These are phyloP conservation scores for Acer campestre DNA, from an alignment of 345 rosid species.

Conservation along the genomic window DNA sequence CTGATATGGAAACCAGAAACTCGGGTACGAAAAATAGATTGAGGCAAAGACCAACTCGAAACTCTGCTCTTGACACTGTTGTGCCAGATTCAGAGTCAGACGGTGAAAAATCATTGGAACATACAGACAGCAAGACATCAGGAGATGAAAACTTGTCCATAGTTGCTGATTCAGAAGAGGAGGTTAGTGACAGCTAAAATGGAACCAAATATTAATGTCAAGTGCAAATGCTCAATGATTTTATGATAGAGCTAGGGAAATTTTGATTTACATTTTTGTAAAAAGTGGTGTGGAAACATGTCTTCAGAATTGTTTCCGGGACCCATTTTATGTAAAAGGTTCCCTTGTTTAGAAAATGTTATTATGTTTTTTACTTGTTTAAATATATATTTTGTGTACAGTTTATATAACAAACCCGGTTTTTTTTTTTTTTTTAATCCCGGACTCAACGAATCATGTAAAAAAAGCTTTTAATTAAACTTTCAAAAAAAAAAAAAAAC, in stretches of 20 bases:
- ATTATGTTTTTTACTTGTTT: too few relatives aligned
- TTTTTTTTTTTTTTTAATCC: too few relatives aligned
- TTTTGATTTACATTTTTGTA: conserved; percentile 5
- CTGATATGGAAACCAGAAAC: conserved; percentile 33
- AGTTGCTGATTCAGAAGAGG: conserved; percentile 29
- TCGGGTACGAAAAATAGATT: conserved; percentile 41
- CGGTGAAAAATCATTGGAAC: conserved; percentile 30
- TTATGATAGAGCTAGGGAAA: not conserved
- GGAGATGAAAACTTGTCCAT: conserved; percentile 12
- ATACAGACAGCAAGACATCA: conserved; percentile 16
- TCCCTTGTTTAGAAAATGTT: too few relatives aligned
- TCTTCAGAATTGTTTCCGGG: not conserved
- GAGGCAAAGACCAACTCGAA: conserved; percentile 60
- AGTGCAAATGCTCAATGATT: not conserved
- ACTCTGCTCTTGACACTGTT: conserved; percentile 49
- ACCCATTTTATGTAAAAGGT: too few relatives aligned
- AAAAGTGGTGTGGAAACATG: not conserved
- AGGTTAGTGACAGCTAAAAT: conserved; percentile 13
- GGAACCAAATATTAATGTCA: not conserved
- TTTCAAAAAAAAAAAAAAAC: too few relatives aligned
- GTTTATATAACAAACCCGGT: too few relatives aligned
- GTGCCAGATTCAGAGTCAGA: conserved; percentile 50
- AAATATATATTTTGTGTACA: too few relatives aligned
- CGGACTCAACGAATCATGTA: too few relatives aligned
- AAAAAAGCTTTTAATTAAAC: too few relatives aligned